These are phyloP conservation scores for Spinellus fusiger DNA, from an alignment of 192 early-diverging fungal genomes.

Conservation along the genomic window DNA sequence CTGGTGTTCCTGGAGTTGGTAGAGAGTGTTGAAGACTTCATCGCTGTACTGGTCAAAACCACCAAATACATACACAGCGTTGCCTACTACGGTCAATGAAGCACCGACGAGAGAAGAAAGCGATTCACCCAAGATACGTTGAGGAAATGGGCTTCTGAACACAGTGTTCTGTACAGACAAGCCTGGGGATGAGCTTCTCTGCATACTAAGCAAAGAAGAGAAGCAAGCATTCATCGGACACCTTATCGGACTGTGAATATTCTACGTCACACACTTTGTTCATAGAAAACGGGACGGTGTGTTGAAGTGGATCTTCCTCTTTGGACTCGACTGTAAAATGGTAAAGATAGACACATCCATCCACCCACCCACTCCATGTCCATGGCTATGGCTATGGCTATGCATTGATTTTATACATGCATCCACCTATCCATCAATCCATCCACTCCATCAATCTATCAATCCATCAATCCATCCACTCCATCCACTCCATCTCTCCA, in stretches of 20 bases:
- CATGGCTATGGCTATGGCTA: no score
- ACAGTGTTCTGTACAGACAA: background rate
- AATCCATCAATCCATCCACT: conserved; percentile 9
- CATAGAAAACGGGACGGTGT: no score
- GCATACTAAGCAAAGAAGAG: no score
- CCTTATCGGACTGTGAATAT: no score
- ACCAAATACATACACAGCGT: conserved; percentile 48
- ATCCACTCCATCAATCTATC: background rate
- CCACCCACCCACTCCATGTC: background rate
- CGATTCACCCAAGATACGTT: conserved; percentile 18
- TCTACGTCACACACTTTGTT: conserved; percentile 1
- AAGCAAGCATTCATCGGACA: no score
- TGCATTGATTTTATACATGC: background rate
- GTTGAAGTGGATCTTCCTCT: conserved; percentile 19
- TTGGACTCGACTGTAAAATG: conserved; percentile 13
- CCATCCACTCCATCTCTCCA: conserved; percentile 20
- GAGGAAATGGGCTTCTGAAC: no score
- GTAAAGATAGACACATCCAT: conserved; percentile 3
- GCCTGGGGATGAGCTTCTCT: background rate
- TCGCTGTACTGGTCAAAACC: conserved; percentile 63
- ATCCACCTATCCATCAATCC: background rate
- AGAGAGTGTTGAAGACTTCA: conserved; percentile 61
- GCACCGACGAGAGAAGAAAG: conserved; percentile 37
- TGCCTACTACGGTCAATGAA: conserved; percentile 32
- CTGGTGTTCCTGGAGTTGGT: conserved; percentile 40